Evolutionary conservation across 2,329 filamentous ascomycete species (phyloP), one percentile per base, ranked within the genome.

Genomic region (Zasmidium angulare): DNA sequence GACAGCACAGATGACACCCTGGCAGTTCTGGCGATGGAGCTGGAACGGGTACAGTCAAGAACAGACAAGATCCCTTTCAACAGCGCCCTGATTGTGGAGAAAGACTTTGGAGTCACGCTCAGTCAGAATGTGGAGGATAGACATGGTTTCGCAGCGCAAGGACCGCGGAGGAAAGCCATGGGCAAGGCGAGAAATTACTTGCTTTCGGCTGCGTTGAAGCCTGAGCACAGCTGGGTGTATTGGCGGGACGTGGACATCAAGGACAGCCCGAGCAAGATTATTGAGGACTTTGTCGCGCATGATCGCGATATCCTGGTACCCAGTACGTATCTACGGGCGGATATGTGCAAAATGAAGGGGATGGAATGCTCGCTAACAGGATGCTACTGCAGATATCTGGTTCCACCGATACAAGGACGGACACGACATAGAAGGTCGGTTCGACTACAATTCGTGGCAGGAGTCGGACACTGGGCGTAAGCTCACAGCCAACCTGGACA

Each of bases 371-470:
- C 6, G 54, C 67, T 71, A 51, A 71, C 62, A 21, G 14, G 10
- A 14, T 43, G 36, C n/a, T 4, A 3, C 12, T 43, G 31, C 71
- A 96, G 93, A 98, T 74, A 88, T 99, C 67, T 98, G 93, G 93
- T 98, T 97, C 78, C 93, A 98, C 74, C 86, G 93, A 51, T 96
- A 96, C 69, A 80, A 86, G 72, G 81, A 84, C 65, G 85, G 93
- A 66, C 71, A 75, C 53, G 93, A 99, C 73, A 93, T 98, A 67
- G 95, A 99, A 79, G 95, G 95, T 64, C 87, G 91, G 83, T 99
- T 98, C 73, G 95, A 99, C 75, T 99, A 99, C 81, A 99, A 99
- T 78, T 98, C 95, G 1, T 99, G 95, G 95, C 85, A 96, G 68
- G 95, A 99, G 78, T 93, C 93, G 10, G 88, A 93, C 53, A 89